These are phyloP conservation scores for Entophlyctis luteolus DNA, from an alignment of 192 early-diverging fungal species.

Conservation along the genomic window DNA sequence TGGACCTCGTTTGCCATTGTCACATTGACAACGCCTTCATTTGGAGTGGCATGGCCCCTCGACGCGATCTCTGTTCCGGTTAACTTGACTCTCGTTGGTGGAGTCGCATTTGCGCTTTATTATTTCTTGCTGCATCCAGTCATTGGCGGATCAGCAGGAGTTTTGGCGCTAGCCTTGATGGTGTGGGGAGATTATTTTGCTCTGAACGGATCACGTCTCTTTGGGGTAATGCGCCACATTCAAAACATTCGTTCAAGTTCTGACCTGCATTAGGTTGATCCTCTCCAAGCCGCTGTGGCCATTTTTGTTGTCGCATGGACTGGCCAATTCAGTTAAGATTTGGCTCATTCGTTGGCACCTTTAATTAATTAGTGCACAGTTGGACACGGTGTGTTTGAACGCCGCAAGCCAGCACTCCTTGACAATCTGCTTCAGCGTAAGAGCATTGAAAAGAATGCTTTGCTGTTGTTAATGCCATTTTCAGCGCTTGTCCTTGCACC, in stretches of 20 bases:
- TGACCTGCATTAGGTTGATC: slow-evolving; percentile 20
- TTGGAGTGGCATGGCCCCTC: too few species aligned
- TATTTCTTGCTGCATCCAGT: slow-evolving; percentile 60
- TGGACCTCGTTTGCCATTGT: slow-evolving; percentile 72
- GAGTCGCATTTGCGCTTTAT: slow-evolving; percentile 63
- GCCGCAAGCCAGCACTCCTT: slow-evolving; percentile 77
- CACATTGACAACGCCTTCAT: slow-evolving; percentile 33
- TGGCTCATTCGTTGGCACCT: background rate
- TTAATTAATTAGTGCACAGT: slow-evolving; percentile 35
- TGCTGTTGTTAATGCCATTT: background rate
- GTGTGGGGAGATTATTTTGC: background rate
- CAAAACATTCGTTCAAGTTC: too few species aligned
- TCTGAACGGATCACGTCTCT: too few species aligned
- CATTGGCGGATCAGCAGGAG: slow-evolving; percentile 18
- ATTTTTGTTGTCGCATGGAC: slow-evolving; percentile 78
- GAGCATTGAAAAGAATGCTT: too few species aligned
- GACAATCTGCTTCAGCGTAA: slow-evolving; percentile 82
- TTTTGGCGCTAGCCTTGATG: too few species aligned
- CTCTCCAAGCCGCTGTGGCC: slow-evolving; percentile 38
- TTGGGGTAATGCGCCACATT: too few species aligned
- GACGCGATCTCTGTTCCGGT: slow-evolving; percentile 23
- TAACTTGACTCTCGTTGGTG: slow-evolving; percentile 51
- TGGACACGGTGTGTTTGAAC: slow-evolving; percentile 83
- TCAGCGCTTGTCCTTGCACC: slow-evolving; percentile 85
- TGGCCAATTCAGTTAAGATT: slow-evolving; percentile 63